These are phyloP conservation scores for Rhamnella rubrinervis DNA, from an alignment of 331 rosid genomes.

Conservation along the genomic window DNA sequence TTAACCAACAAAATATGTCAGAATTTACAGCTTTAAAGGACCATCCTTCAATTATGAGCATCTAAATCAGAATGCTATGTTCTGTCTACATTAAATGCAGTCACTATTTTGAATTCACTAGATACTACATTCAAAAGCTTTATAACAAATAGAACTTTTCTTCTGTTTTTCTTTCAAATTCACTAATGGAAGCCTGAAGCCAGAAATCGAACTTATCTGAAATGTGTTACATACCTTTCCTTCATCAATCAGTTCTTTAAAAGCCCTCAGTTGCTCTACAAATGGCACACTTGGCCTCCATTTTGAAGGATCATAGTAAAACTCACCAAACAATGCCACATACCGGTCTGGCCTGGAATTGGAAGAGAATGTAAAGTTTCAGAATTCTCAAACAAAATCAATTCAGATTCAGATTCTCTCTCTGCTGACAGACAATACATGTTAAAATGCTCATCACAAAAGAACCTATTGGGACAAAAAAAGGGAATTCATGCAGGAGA, in stretches of 20 bases:
- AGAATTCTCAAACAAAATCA: conserved; percentile 12
- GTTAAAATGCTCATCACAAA: too few relatives aligned
- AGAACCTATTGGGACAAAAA: too few relatives aligned
- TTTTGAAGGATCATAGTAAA: conserved; percentile 57
- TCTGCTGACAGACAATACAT: background rate
- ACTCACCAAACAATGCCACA: conserved; percentile 65
- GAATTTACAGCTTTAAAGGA: conserved; percentile 3
- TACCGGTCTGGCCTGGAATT: conserved; percentile 88
- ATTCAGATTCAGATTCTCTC: background rate
- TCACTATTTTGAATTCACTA: background rate
- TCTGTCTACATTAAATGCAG: background rate
- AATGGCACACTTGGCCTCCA: conserved; percentile 97
- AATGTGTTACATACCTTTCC: conserved; percentile 63
- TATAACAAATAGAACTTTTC: background rate
- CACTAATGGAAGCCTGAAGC: background rate
- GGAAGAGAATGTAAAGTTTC: conserved; percentile 16
- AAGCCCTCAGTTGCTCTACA: conserved; percentile 83
- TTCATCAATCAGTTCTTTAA: conserved; percentile 79
- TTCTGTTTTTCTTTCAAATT: background rate
- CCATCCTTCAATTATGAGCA: background rate
- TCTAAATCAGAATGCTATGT: background rate
- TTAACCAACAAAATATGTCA: background rate
- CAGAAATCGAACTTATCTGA: background rate
- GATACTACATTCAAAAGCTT: conserved; percentile 1
- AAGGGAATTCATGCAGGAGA: too few relatives aligned